phyloP scores from a whole-genome alignment of 176 grass and related monocot species.

The Triticum turgidum region DNA sequence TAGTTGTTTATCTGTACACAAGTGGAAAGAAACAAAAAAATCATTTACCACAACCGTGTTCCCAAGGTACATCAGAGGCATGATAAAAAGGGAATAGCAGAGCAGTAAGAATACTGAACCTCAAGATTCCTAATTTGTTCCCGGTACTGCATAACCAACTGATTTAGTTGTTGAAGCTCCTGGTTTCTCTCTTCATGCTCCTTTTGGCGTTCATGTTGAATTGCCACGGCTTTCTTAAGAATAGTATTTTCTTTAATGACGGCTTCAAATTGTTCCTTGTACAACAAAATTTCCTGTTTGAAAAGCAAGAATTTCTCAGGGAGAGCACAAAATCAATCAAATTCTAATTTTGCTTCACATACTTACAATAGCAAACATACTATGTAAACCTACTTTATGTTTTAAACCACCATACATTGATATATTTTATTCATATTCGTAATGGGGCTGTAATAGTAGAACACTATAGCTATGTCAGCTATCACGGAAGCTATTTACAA shows the following conservation, averaged over 20 bases:
- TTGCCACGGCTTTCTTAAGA: constrained; percentile 76
- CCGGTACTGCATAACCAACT: constrained; percentile 63
- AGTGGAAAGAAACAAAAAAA: background rate
- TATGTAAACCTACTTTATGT: background rate
- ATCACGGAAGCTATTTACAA: too few relatives aligned
- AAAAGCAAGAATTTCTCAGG: background rate
- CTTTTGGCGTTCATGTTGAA: constrained; percentile 71
- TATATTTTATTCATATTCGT: background rate
- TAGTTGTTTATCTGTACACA: constrained; percentile 67
- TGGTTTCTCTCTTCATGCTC: constrained; percentile 51
- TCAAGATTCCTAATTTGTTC: constrained; percentile 74
- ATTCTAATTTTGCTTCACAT: background rate
- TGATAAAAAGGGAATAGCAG: background rate
- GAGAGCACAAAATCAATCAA: background rate
- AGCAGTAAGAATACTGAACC: constrained; percentile 27
- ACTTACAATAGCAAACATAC: background rate
- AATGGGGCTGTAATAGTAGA: background rate
- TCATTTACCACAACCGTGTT: background rate
- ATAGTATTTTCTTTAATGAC: constrained; percentile 55
- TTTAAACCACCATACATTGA: background rate
- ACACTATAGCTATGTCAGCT: background rate
- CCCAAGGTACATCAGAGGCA: background rate
- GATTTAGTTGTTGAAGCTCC: constrained; percentile 69
- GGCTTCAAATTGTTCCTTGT: constrained; percentile 62
- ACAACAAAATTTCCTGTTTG: constrained; percentile 52